Conservation (phyloP, 208 protist genomes). For the Crithidia mellificae region DNA sequence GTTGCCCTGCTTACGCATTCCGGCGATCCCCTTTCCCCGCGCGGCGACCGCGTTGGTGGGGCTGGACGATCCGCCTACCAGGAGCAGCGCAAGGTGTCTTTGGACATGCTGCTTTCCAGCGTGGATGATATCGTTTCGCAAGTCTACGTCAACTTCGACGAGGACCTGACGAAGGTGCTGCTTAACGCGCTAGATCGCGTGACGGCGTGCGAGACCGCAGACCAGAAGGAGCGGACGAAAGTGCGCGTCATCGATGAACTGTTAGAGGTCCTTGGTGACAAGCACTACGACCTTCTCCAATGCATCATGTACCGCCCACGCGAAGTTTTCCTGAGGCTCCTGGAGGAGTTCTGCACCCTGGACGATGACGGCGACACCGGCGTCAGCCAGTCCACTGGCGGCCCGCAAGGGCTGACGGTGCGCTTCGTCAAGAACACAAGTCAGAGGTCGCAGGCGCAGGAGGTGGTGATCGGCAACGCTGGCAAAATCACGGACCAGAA, state of each 20-base stretch:
- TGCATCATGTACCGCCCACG: conserved; percentile 82
- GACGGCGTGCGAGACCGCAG: conserved; percentile 68
- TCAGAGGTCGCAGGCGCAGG: conserved; percentile 42
- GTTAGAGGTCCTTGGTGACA: conserved; percentile 70
- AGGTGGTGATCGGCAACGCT: conserved; percentile 41
- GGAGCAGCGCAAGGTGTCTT: conserved; percentile 66
- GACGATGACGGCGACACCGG: conserved; percentile 57
- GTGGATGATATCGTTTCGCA: conserved; percentile 91
- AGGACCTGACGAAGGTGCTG: conserved; percentile 87
- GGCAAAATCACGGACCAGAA: conserved; percentile 61
- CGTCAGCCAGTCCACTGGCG: conserved; percentile 24
- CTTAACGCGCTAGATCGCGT: conserved; percentile 87
- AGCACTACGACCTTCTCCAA: conserved; percentile 85
- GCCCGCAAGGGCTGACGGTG: conserved; percentile 48
- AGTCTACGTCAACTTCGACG: conserved; percentile 88
- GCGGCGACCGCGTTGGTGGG: conserved; percentile 70
- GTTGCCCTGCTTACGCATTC: conserved; percentile 72
- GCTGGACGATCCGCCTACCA: conserved; percentile 62
- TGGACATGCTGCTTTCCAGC: conserved; percentile 83
- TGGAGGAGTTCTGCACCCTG: conserved; percentile 90
- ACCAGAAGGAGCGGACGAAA: conserved; percentile 64
- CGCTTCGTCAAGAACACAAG: conserved; percentile 71
- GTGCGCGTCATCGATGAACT: conserved; percentile 77
- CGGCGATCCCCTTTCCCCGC: conserved; percentile 78
- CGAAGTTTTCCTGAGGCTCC: conserved; percentile 81